Conservation (phyloP, 73 alveolate species). For the Stentor coeruleus region DNA sequence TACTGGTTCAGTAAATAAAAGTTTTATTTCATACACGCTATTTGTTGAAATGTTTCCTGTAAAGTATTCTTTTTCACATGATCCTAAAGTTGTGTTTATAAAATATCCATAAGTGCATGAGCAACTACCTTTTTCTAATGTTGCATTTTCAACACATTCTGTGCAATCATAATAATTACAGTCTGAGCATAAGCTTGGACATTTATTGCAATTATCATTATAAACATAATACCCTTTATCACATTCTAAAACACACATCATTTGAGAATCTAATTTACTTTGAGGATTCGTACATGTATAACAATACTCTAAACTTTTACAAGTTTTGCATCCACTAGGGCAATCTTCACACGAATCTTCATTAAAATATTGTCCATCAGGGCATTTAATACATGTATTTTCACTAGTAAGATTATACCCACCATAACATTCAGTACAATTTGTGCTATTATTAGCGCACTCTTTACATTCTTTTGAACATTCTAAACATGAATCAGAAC, state of each 20-base stretch:
- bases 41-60: too few species aligned
- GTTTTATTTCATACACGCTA: too few species aligned
- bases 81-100: too few species aligned
- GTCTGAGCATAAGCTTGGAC: background rate
- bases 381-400: background rate
- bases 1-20: too few species aligned
- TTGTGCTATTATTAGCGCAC: background rate
- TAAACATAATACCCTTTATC: background rate
- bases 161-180: background rate
- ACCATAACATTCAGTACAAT: background rate
- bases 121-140: background rate
- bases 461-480: background rate
- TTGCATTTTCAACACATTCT: background rate
- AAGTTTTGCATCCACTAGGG: background rate
- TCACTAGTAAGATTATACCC: background rate
- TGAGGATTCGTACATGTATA: background rate
- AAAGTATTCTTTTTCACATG: too few species aligned
- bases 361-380: too few species aligned
- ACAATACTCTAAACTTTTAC: background rate
- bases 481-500: background rate
- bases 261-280: too few species aligned
- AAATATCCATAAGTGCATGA: too few species aligned
- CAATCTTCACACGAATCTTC: background rate
- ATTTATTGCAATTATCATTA: background rate
- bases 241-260: background rate